Evolutionary conservation across 768 basidiomycete genomes (phyloP).

Genomic region (Pisolithus microcarpus): DNA sequence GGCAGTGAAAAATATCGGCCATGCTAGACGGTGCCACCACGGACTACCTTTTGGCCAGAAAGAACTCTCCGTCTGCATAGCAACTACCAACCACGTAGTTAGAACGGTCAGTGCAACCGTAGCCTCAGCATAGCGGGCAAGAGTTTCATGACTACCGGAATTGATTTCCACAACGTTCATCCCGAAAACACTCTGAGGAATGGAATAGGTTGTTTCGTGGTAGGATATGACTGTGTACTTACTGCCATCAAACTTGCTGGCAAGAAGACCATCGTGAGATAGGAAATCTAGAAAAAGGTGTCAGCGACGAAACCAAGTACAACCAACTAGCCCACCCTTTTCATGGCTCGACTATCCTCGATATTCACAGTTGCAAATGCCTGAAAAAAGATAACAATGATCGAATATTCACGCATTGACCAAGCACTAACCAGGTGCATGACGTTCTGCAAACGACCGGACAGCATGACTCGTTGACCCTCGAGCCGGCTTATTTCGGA

Average conservation of each 20-base stretch:
- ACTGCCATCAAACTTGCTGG: conserved; percentile 43
- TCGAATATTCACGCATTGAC: neutral
- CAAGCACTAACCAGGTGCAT: conserved; percentile 21
- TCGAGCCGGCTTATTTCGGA: conserved; percentile 38
- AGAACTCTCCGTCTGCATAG: conserved; percentile 35
- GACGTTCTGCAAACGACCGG: conserved; percentile 26
- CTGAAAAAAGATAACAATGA: conserved; percentile 22
- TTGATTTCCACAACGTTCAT: conserved; percentile 29
- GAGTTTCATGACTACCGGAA: conserved; percentile 18
- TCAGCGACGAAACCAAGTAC: neutral
- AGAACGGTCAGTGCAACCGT: conserved; percentile 42
- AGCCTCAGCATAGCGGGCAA: conserved; percentile 33
- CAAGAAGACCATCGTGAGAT: conserved; percentile 55
- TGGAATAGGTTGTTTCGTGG: neutral
- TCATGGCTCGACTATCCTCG: conserved; percentile 46
- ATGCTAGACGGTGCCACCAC: conserved; percentile 10
- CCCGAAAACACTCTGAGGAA: conserved; percentile 24
- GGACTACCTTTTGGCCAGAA: conserved; percentile 10
- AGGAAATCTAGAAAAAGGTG: conserved; percentile 36
- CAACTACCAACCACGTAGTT: conserved; percentile 51
- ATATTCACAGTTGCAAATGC: conserved; percentile 57
- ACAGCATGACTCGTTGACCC: conserved; percentile 21
- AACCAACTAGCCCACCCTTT: conserved; percentile 13
- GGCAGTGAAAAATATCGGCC: conserved; percentile 14
- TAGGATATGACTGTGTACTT: neutral